Percentiles rank a stretch among this genome's conserved stretches.
These are phyloP conservation scores for Sugiyamaella xylanicola DNA, from an alignment of 1,139 yeast genomes.

Conservation along the genomic window DNA sequence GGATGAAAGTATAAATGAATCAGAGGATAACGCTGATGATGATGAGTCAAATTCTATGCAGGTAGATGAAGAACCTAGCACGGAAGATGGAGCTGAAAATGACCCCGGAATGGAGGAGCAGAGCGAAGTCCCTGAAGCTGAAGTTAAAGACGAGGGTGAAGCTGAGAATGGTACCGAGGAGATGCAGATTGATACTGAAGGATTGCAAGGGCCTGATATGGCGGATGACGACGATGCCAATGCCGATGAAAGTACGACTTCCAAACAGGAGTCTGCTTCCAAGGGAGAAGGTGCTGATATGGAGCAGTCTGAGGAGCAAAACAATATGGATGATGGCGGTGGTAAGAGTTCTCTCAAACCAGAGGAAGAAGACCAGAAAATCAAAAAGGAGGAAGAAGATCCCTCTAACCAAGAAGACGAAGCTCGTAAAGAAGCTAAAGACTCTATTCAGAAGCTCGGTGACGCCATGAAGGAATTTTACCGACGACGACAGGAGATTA, in stretches of 20 bases:
- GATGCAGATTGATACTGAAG: slow-evolving; percentile 40
- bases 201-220: slow-evolving; percentile 50
- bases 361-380: slow-evolving; percentile 31
- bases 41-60: slow-evolving; percentile 63
- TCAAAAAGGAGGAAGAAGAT: slow-evolving; percentile 35
- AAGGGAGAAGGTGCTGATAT: slow-evolving; percentile 79
- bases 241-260: slow-evolving; percentile 49
- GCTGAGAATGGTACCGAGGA: slow-evolving; percentile 31
- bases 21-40: slow-evolving; percentile 39
- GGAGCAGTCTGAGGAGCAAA: slow-evolving; percentile 63
- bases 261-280: slow-evolving; percentile 70
- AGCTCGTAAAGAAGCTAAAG: slow-evolving; percentile 72
- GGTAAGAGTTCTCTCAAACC: slow-evolving; percentile 31
- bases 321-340: slow-evolving; percentile 35
- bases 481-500: slow-evolving; percentile 84
- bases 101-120: slow-evolving; percentile 43
- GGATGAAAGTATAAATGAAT: slow-evolving; percentile 40
- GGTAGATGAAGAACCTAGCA: slow-evolving; percentile 65
- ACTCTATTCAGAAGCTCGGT: slow-evolving; percentile 83
- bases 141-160: slow-evolving; percentile 65
- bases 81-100: slow-evolving; percentile 47
- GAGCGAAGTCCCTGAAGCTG: slow-evolving; percentile 53
- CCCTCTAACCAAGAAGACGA: slow-evolving; percentile 51
- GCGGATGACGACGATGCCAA: slow-evolving; percentile 49
- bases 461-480: slow-evolving; percentile 90